Base-by-base conservation (phyloP, 1,139 yeast genomes). In the Zygoascus meyerae region DNA sequence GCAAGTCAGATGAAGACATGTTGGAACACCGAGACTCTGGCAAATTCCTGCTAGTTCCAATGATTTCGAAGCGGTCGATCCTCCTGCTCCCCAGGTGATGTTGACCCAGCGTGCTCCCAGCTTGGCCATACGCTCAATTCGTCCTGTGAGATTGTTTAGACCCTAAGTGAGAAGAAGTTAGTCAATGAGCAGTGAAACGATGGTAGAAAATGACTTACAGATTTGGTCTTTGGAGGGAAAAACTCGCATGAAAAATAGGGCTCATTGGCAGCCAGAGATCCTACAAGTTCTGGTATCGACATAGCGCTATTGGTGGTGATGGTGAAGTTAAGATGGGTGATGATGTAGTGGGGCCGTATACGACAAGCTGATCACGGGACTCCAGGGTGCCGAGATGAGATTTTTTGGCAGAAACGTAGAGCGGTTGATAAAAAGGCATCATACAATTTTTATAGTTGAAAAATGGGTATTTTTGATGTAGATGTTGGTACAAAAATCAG, bases 1-100 rank as follows among this genome's bases (percentile, higher is more conserved):
- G 65, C 98, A 94, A 0, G 99, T 92, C 65, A 92, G 72, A 66
- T 92, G 99, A 68, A 94, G 76, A 52, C 95, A 90, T 0, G 96
- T 87, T 10, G 96, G 86, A 26, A 90, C 45, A 1, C 86, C 86
- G 49, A 89, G 72, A 46, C 83, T 86, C 44, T 77, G 72, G 59
- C 95, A 84, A 2, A 86, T 75, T 15, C 79, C 72, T 0, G 97
- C 96, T 49, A 92, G 71, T 44, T 86, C 94, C 51, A 92, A 68
- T 0, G 97, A 85, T 67, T 87, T 89, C 48, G 79, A 83, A 46
- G 94, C 81, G 4, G 97, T 89, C 2, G 95, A 81, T 1, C 98
- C 98, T 34, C 97, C 97, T 7, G 98, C 97, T 28, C 98, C 98
- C 97, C 98, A 92, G 0, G 99, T 94, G 9, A 94, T 84, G 2